Evolutionary conservation across 495 filamentous ascomycete genomes (phyloP).

Genomic region (Lentithecium fluviatile): DNA sequence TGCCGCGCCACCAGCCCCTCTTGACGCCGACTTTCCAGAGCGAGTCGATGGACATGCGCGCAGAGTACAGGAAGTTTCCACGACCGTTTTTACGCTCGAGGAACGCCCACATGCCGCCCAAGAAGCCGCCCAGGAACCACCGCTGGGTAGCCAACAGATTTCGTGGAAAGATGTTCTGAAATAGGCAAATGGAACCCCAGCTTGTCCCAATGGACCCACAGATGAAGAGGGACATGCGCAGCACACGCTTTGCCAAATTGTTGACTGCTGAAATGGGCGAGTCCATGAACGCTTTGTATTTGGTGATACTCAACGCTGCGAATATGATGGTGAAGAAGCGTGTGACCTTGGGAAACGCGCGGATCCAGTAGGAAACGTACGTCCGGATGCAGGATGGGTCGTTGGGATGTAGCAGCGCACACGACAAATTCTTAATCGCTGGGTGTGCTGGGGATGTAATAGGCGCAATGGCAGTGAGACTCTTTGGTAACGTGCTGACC

Average conservation of each 20-base stretch:
- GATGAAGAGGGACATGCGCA: slow-evolving; percentile 70
- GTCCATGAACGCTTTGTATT: slow-evolving; percentile 62
- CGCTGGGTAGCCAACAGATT: slow-evolving; percentile 73
- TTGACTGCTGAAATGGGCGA: slow-evolving; percentile 66
- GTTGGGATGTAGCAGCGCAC: slow-evolving; percentile 85
- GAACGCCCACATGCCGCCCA: slow-evolving; percentile 80
- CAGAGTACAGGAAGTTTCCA: slow-evolving; percentile 66
- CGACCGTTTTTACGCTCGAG: slow-evolving; percentile 63
- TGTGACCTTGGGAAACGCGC: slow-evolving; percentile 72
- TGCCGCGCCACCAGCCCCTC: slow-evolving; percentile 74
- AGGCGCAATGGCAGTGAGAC: slow-evolving; percentile 67
- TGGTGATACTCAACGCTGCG: slow-evolving; percentile 65
- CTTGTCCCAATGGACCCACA: slow-evolving; percentile 74
- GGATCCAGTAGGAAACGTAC: slow-evolving; percentile 78
- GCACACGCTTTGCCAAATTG: slow-evolving; percentile 57
- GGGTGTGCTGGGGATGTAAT: slow-evolving; percentile 83
- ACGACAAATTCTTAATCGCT: slow-evolving; percentile 75
- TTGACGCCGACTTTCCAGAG: slow-evolving; percentile 91
- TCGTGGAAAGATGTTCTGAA: slow-evolving; percentile 74
- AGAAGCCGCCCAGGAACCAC: slow-evolving; percentile 82
- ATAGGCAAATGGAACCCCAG: slow-evolving; percentile 86
- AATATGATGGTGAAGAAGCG: slow-evolving; percentile 73
- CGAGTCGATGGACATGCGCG: slow-evolving; percentile 70
- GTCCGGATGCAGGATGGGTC: slow-evolving; percentile 84
- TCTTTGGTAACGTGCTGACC: slow-evolving; percentile 56